phyloP scores from a whole-genome alignment of 1,284 basidiomycete genomes.

The Ceratobasidium sp. region DNA sequence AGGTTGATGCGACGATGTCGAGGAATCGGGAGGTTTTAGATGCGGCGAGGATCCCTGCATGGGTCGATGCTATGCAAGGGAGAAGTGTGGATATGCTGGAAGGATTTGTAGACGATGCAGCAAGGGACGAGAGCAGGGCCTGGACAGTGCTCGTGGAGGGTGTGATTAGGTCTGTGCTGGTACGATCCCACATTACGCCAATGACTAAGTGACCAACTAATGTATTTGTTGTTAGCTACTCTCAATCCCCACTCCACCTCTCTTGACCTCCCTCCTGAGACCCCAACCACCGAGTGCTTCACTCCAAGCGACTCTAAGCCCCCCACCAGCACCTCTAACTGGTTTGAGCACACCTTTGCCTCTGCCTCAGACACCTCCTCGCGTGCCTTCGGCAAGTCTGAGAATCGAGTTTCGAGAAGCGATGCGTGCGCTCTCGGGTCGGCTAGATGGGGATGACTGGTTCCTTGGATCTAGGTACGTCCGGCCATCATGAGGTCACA shows the following conservation, averaged over 20 bases:
- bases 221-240: slow-evolving; percentile 53
- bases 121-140: slow-evolving; percentile 75
- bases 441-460: slow-evolving; percentile 76
- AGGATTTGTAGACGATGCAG: slow-evolving; percentile 65
- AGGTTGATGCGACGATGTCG: slow-evolving; percentile 44
- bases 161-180: slow-evolving; percentile 73
- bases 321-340: slow-evolving; percentile 71
- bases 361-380: slow-evolving; percentile 56
- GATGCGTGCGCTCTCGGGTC: slow-evolving; percentile 71
- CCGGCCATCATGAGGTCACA: slow-evolving; percentile 33
- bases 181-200: slow-evolving; percentile 49
- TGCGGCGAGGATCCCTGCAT: slow-evolving; percentile 69
- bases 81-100: slow-evolving; percentile 60
- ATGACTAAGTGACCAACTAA: no score
- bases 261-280: slow-evolving; percentile 50
- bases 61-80: slow-evolving; percentile 61
- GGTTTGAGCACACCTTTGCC: slow-evolving; percentile 69
- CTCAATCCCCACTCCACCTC: slow-evolving; percentile 55
- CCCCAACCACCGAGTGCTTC: slow-evolving; percentile 47
- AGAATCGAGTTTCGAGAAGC: slow-evolving; percentile 66
- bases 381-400: slow-evolving; percentile 37
- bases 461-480: slow-evolving; percentile 75
- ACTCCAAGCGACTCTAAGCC: slow-evolving; percentile 59
- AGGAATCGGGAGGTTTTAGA: slow-evolving; percentile 58
- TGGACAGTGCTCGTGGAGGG: slow-evolving; percentile 80